A percentile compares a stretch with the other conserved stretches of the same genome.
Evolutionary conservation across 2,329 filamentous ascomycete genomes (phyloP).

Genomic region (Samsoniella hepiali): DNA sequence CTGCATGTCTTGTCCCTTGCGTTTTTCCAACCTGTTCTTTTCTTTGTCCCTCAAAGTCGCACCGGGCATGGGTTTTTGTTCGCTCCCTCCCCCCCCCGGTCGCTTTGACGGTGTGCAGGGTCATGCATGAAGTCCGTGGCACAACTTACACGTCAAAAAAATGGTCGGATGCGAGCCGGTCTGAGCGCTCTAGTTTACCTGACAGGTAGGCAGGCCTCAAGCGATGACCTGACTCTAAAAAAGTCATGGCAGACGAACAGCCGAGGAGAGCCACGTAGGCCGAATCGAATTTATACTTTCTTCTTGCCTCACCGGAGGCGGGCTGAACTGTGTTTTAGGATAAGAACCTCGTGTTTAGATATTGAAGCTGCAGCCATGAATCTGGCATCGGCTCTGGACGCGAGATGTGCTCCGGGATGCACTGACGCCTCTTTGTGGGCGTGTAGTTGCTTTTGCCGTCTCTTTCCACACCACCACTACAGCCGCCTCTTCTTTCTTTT

Average conservation of each 20-base stretch:
- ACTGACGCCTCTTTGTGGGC: background rate
- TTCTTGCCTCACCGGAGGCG: no score
- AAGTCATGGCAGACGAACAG: background rate
- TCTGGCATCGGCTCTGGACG: background rate
- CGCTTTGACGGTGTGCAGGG: conserved; percentile 10
- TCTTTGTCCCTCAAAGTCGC: background rate
- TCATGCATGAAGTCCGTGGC: background rate
- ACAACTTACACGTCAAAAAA: background rate
- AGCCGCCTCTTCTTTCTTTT: background rate
- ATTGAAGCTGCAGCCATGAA: background rate
- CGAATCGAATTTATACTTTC: background rate
- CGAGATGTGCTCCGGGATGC: background rate
- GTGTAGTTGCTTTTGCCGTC: conserved; percentile 9
- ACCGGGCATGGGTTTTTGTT: background rate
- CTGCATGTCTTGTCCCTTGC: background rate
- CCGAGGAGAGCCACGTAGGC: background rate
- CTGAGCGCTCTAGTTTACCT: conserved; percentile 6
- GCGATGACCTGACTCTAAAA: background rate
- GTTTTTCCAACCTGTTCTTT: background rate
- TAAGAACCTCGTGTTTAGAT: background rate
- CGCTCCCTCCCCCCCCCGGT: background rate
- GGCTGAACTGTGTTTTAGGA: background rate
- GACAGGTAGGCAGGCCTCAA: background rate
- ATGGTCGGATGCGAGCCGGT: background rate
- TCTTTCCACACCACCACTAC: conserved; percentile 8